Evolutionary conservation across 345 rosid species (phyloP), one percentile per base, ranked within the genome.

Genomic region (Citrus glauca): DNA sequence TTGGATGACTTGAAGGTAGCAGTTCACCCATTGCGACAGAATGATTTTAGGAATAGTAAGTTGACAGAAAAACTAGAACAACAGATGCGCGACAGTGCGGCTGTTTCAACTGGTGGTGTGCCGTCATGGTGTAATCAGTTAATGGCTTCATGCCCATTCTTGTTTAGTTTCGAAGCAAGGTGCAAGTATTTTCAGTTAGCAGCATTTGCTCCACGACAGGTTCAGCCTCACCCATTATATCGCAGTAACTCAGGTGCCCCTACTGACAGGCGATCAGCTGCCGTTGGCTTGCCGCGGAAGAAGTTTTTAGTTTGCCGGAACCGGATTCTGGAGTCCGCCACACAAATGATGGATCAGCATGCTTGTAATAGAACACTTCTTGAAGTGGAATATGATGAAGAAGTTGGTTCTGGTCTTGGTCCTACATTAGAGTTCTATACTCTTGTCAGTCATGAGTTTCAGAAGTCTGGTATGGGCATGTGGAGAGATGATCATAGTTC

Each of bases 401-500:
- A 95, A 90, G 97, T 95, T 8, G 99, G 99, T 64, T 92, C 97
- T 22, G 99, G 99, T 79, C 98, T 95, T 79, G 99, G 99, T 83
- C 99, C 99, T 48, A 95, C 98, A 14, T 80, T 95, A 85, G 99
- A 95, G 86, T 95, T 93, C 77, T 95, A 88, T 78, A 93, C 99
- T 55, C 85, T 93, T 71, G 94, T 95, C 68, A 88, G 98, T 84
- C 92, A 84, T 48, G 99, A 90, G 85, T 90, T 93, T 88, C 99
- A 93, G 82, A 90, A 88, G 76, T 80, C 80, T 6, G 90, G 91
- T 76, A 88, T 90, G 84, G 90, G 89, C 72, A 89, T 95, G 94
- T 95, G 99, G 99, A 92, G 99, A 82, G 90, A 80, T 81, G 93
- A 92, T 82, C 80, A 84, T 77, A 57, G 63, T 78, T 84, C 81